phyloP scores from a whole-genome alignment of 2,329 filamentous ascomycete species.

The Calonectria pseudoreteaudii region DNA sequence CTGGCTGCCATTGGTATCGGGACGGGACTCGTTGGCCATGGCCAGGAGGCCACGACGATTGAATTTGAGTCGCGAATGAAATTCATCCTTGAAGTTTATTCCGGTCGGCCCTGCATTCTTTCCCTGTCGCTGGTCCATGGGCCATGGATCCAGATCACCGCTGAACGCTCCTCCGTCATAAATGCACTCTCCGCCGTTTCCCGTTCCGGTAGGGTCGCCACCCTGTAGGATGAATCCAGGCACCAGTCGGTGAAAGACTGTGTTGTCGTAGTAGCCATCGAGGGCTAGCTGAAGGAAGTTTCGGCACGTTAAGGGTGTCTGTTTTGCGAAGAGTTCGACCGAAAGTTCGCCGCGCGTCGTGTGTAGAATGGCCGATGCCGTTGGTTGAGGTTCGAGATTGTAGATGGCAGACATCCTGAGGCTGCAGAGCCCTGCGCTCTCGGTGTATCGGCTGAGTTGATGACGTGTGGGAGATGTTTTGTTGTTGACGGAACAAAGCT shows the following conservation, averaged over 20 bases:
- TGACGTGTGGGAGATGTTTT: background rate
- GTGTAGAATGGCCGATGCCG: conserved; percentile 89
- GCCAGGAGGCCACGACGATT: conserved; percentile 89
- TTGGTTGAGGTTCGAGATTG: conserved; percentile 94
- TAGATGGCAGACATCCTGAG: conserved; percentile 85
- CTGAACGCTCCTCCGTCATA: conserved; percentile 85
- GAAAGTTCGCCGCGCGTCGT: conserved; percentile 91
- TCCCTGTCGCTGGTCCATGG: conserved; percentile 73
- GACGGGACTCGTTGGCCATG: conserved; percentile 90
- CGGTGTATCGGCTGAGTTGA: background rate
- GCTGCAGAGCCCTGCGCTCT: background rate
- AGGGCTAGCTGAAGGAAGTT: conserved; percentile 97
- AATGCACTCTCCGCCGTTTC: conserved; percentile 91
- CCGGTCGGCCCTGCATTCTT: conserved; percentile 70
- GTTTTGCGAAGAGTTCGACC: conserved; percentile 94
- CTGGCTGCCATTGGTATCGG: conserved; percentile 90
- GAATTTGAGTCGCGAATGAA: conserved; percentile 92
- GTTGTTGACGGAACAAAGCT: conserved; percentile 1
- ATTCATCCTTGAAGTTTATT: conserved; percentile 81
- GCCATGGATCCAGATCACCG: conserved; percentile 78
- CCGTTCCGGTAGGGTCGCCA: conserved; percentile 93
- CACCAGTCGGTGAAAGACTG: conserved; percentile 92
- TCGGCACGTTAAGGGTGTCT: conserved; percentile 89
- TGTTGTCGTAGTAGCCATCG: conserved; percentile 94
- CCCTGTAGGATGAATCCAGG: conserved; percentile 95